A percentile compares a stretch with the other conserved stretches of the same genome.
Evolutionary conservation across 129 eudicot species (phyloP).

Genomic region (Silybum marianum): DNA sequence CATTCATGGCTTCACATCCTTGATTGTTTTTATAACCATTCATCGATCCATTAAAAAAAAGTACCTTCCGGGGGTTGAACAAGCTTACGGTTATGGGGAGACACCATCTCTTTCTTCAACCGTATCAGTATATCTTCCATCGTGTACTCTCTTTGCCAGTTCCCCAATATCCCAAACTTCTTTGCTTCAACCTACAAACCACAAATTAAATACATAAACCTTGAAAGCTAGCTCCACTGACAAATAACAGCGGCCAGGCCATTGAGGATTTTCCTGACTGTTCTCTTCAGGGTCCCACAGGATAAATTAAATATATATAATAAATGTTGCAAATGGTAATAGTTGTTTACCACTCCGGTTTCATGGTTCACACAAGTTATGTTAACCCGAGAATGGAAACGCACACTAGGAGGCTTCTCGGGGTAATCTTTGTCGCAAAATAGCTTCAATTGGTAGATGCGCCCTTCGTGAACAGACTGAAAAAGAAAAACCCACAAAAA

Average conservation of each 20-base stretch:
- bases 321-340: not conserved
- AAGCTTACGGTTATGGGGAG: constrained; percentile 67
- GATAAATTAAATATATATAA: not conserved
- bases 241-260: not conserved
- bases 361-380: constrained; percentile 86
- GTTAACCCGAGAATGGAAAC: constrained; percentile 81
- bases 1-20: constrained; percentile 11
- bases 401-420: constrained; percentile 89
- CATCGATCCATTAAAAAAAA: constrained; percentile 36
- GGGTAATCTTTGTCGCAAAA: constrained; percentile 96
- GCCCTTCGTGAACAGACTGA: constrained; percentile 90
- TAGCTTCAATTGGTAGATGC: constrained; percentile 87
- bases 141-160: constrained; percentile 77
- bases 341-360: constrained; percentile 70
- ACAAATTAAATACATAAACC: not conserved
- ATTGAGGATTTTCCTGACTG: no score
- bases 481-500: constrained; percentile 8
- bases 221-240: not conserved
- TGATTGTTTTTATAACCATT: constrained; percentile 10
- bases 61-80: constrained; percentile 82
- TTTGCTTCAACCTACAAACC: constrained; percentile 55
- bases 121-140: constrained; percentile 71
- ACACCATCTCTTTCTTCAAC: constrained; percentile 69
- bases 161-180: constrained; percentile 62
- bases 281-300: not conserved